A percentile compares a stretch with the other conserved stretches of the same genome.
Conservation (phyloP, 2,329 filamentous ascomycete species). For the Neofusicoccum ribis region DNA sequence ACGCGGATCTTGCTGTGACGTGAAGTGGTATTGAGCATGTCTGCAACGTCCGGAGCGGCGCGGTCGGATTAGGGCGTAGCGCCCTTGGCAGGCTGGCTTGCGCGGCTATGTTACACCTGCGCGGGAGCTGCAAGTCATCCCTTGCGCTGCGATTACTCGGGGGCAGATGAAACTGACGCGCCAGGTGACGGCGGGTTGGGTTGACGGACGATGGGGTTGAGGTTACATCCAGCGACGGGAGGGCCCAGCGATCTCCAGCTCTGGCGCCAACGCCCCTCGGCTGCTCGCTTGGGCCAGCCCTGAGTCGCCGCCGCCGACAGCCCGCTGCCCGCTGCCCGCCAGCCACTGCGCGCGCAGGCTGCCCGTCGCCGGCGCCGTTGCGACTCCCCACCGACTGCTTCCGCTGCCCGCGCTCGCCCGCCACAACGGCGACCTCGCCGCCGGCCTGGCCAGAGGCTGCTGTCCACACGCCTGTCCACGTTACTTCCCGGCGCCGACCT, state of each 20-base stretch:
- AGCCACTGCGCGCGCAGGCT: too few relatives aligned
- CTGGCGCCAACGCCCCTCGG: neutral
- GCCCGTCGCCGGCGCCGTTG: too few relatives aligned
- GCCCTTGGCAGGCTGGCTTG: constrained; percentile 10
- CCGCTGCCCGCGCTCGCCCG: neutral
- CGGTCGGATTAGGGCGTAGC: constrained; percentile 18
- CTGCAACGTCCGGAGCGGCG: constrained; percentile 20
- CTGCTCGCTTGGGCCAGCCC: neutral
- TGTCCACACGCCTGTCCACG: constrained; percentile 6
- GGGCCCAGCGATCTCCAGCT: constrained; percentile 2
- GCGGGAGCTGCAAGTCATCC: constrained; percentile 18
- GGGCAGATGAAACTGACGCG: constrained; percentile 1
- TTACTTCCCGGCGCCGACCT: constrained; percentile 9
- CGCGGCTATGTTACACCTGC: constrained; percentile 18
- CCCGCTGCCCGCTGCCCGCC: neutral
- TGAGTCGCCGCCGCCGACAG: neutral
- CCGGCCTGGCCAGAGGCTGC: neutral
- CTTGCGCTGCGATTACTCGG: constrained; percentile 14
- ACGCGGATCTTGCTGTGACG: constrained; percentile 18
- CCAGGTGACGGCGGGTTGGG: neutral
- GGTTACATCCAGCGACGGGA: constrained; percentile 15
- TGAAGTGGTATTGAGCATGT: constrained; percentile 22
- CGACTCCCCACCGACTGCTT: neutral
- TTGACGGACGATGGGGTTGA: constrained; percentile 12
- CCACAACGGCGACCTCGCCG: neutral